Conservation (phyloP, 2,329 filamentous ascomycete genomes). For the Ilyonectria robusta region DNA sequence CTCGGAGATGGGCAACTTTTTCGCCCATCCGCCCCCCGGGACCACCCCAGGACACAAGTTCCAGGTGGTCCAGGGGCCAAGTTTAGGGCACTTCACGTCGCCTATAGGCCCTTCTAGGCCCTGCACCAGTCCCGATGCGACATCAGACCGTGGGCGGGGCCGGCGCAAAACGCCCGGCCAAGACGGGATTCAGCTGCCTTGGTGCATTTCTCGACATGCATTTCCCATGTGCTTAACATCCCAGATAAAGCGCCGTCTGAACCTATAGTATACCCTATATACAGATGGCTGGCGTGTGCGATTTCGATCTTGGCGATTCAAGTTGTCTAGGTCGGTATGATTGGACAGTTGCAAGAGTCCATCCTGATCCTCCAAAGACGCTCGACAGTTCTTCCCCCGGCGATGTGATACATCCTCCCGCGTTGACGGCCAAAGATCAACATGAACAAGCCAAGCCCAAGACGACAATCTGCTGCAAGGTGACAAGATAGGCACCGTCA, state of each 20-base stretch:
- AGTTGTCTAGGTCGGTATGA: too few species aligned
- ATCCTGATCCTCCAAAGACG: too few species aligned
- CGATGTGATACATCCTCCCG: too few species aligned
- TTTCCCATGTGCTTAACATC: neutral
- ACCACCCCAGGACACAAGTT: neutral
- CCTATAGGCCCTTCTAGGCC: conserved; percentile 22
- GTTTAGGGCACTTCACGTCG: neutral
- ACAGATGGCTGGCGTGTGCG: neutral
- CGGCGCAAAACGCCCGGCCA: neutral
- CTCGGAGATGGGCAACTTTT: conserved; percentile 15
- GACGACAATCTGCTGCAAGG: too few species aligned
- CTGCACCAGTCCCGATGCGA: conserved; percentile 14
- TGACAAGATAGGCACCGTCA: too few species aligned
- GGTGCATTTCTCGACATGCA: neutral
- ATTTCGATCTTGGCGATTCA: too few species aligned
- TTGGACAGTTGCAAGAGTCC: too few species aligned
- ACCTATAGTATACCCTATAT: neutral
- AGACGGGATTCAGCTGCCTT: neutral
- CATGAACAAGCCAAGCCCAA: too few species aligned
- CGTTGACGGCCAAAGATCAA: too few species aligned
- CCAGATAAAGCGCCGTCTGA: neutral
- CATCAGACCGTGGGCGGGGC: neutral
- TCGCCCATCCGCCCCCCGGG: neutral
- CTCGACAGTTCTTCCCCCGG: too few species aligned
- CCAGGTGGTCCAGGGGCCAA: neutral